phyloP scores from a whole-genome alignment of 1,284 basidiomycete genomes.

The Sporisorium exsertum region DNA sequence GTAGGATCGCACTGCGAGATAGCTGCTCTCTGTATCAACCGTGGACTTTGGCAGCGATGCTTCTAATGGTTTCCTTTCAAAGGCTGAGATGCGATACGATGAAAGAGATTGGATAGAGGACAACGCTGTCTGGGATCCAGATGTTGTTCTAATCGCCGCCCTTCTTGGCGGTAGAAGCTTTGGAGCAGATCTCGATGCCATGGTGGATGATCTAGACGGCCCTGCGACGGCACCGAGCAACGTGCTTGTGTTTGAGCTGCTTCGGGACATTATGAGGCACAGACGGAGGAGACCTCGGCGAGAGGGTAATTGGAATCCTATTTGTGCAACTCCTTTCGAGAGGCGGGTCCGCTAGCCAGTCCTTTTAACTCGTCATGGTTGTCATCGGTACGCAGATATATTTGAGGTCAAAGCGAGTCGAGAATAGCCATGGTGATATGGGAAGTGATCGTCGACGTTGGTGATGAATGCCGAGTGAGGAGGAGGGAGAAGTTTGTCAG shows the following conservation, averaged over 20 bases:
- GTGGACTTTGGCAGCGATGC: background rate
- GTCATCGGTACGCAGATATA: background rate
- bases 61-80: background rate
- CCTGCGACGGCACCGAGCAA: background rate
- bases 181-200: background rate
- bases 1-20: constrained; percentile 31
- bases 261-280: constrained; percentile 14
- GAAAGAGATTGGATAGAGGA: background rate
- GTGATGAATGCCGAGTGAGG: background rate
- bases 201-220: background rate
- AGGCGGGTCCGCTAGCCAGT: background rate
- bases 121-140: background rate
- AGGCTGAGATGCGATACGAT: background rate
- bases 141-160: background rate
- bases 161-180: background rate
- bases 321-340: background rate
- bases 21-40: constrained; percentile 13
- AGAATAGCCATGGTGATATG: background rate
- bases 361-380: background rate
- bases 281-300: background rate
- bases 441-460: background rate
- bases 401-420: background rate
- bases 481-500: constrained; percentile 3
- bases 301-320: background rate
- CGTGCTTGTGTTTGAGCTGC: constrained; percentile 1